A percentile compares a stretch with the other conserved stretches of the same genome.
Evolutionary conservation across 2,329 filamentous ascomycete genomes (phyloP).

Genomic region (Acrodontium crateriforme): DNA sequence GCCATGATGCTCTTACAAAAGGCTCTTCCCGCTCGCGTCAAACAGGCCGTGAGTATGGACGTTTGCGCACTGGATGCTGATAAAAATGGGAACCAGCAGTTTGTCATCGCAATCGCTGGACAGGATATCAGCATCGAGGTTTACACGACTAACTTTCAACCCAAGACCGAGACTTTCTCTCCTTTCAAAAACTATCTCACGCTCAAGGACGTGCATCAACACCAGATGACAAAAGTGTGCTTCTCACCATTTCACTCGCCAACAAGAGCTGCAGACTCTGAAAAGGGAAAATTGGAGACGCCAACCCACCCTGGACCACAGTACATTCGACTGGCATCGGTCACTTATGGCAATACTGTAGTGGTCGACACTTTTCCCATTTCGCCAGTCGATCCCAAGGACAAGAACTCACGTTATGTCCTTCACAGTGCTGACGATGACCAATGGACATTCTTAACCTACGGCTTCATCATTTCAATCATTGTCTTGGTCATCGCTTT

Average conservation of each 20-base stretch:
- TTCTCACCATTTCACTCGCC: slow-evolving; percentile 34
- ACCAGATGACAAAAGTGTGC: slow-evolving; percentile 43
- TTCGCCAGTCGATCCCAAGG: slow-evolving; percentile 32
- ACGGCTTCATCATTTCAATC: slow-evolving; percentile 45
- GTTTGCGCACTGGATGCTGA: slow-evolving; percentile 52
- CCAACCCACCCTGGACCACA: slow-evolving; percentile 30
- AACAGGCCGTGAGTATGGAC: slow-evolving; percentile 65
- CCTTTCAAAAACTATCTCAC: slow-evolving; percentile 37
- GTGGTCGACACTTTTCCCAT: slow-evolving; percentile 70
- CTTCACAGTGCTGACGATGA: slow-evolving; percentile 45
- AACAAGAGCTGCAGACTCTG: slow-evolving; percentile 12
- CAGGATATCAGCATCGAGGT: slow-evolving; percentile 68
- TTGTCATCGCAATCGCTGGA: slow-evolving; percentile 65
- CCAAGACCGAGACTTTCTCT: slow-evolving; percentile 31
- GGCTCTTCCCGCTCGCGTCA: slow-evolving; percentile 52
- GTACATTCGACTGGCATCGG: slow-evolving; percentile 64
- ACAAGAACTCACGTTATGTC: slow-evolving; percentile 49
- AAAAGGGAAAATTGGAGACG: slow-evolving; percentile 9
- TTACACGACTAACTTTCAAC: slow-evolving; percentile 61
- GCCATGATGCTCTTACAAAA: slow-evolving; percentile 37
- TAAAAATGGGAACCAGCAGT: slow-evolving; percentile 54
- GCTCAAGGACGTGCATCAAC: slow-evolving; percentile 41
- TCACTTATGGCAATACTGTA: slow-evolving; percentile 66
- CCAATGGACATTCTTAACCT: slow-evolving; percentile 37
- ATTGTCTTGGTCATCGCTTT: slow-evolving; percentile 49